Evolutionary conservation across 202 grass and related monocot genomes (phyloP).

Genomic region (Miscanthus sacchariflorus): DNA sequence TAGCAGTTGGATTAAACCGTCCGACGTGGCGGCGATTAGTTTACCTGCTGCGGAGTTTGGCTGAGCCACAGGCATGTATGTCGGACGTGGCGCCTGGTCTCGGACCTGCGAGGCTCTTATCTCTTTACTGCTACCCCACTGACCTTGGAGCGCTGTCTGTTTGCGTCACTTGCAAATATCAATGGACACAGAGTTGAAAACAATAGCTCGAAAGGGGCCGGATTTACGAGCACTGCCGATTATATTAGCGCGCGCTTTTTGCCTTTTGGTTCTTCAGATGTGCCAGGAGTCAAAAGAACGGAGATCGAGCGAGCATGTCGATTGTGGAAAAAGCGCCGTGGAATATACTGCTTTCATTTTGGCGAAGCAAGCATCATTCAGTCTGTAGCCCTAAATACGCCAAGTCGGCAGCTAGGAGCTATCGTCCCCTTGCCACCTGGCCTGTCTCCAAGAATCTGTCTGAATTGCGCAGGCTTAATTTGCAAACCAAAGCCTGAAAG

Average conservation of each 20-base stretch:
- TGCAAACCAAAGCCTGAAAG: neutral
- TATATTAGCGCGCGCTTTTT: conserved; percentile 25
- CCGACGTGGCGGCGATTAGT: conserved; percentile 41
- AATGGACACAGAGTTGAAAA: neutral
- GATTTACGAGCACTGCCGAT: neutral
- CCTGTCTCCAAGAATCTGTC: neutral
- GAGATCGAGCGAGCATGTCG: no score
- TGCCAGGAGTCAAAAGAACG: neutral
- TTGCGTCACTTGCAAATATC: conserved; percentile 37
- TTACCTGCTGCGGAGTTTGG: neutral
- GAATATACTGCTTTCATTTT: neutral
- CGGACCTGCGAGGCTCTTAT: neutral
- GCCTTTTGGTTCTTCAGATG: conserved; percentile 33
- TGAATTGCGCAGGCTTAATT: neutral
- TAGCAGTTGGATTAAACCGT: neutral
- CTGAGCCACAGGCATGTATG: neutral
- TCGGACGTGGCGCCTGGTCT: conserved; percentile 43
- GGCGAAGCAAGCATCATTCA: neutral
- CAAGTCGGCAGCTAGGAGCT: neutral
- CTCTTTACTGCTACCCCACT: neutral
- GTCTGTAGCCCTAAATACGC: neutral
- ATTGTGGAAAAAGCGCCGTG: neutral
- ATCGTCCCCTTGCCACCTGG: neutral
- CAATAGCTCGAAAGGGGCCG: neutral
- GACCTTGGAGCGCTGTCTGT: neutral